Base-by-base conservation (phyloP, 169 alveolate genomes). In the Hepatocystis sp. region DNA sequence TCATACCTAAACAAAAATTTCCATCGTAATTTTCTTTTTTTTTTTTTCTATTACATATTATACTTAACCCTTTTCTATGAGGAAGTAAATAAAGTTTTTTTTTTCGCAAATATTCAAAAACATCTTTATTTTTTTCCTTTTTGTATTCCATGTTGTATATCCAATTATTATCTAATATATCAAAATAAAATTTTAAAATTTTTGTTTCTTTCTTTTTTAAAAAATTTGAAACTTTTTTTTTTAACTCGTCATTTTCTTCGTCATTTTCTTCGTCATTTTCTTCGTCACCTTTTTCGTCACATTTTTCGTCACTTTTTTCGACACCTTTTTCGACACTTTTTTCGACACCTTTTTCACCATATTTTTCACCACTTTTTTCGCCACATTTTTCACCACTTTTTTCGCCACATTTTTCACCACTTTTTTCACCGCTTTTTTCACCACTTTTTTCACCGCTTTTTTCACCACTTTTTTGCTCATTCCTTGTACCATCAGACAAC, bases 1-100 rank as follows among this genome's bases (percentile, higher is more conserved):
- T 71, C 86, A 71, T 49, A 28, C 86, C 86, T 34, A 71, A 71
- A 34, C 71, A 60, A 46, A 71, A 71, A 7, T 58, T 71, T 15
- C 86, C 86, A 71, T 71, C 76, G 42, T 71, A 71, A 60, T 46
- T 71, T 71, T 71, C 86, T 71, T 71, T 58, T 71, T 11, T 53
- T 11, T 71, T 58, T 25, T 56, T 42, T n/a, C n/a, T n/a, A 52
- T 58, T 49, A 58, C 39, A 58, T 44, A 49, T 64, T 64, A 71
- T 71, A 60, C 86, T 58, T 71, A 71, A 36, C 32, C 86, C 86
- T 60, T 71, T 51, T 39, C 66, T 71, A 23, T 71, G 86, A n/a
- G 86, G 86, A 28, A 71, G 25, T 23, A 71, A 30, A 47, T 42
- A 39, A 17, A 71, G 23, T 2, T 71, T 58, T 60, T 71, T 71